Evolutionary conservation across 108 stramenopile species (phyloP).

Genomic region (Stephanodiscus minutulus): DNA sequence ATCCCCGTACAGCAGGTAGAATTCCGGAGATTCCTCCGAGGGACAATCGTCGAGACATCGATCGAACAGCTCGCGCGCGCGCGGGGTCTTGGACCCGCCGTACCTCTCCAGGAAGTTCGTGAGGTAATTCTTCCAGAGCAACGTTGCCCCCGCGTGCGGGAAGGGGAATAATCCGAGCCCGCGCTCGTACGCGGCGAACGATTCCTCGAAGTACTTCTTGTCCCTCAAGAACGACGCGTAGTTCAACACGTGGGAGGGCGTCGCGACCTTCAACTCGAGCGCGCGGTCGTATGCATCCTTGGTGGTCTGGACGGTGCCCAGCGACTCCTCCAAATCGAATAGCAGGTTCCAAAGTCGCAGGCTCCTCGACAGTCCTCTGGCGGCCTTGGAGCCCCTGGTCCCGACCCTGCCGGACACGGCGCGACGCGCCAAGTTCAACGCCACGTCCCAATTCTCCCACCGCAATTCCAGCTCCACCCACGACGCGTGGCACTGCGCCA

Average conservation of each 20-base stretch:
- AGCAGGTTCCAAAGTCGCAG: constrained; percentile 91
- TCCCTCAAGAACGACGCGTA: constrained; percentile 92
- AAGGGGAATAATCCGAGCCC: constrained; percentile 93
- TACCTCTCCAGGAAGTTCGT: constrained; percentile 90
- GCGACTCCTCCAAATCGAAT: constrained; percentile 96
- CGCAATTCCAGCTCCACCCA: constrained; percentile 96
- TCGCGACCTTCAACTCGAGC: constrained; percentile 93
- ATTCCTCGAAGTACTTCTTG: constrained; percentile 94
- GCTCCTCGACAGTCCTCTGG: constrained; percentile 60
- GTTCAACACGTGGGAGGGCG: constrained; percentile 93
- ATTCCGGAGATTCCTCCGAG: constrained; percentile 82
- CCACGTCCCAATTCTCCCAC: constrained; percentile 90
- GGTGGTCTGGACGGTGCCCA: constrained; percentile 92
- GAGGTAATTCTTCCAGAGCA: constrained; percentile 92
- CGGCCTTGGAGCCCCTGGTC: constrained; percentile 37
- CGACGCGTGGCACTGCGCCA: constrained; percentile 88
- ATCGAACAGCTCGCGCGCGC: constrained; percentile 93
- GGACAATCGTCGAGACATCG: constrained; percentile 88
- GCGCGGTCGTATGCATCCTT: constrained; percentile 94
- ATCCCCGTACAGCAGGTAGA: constrained; percentile 90
- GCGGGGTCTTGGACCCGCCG: constrained; percentile 91
- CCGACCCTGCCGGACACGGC: constrained; percentile 59
- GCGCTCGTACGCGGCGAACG: constrained; percentile 88
- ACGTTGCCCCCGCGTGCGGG: constrained; percentile 83
- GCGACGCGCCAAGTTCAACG: constrained; percentile 76